A percentile compares a stretch with the other conserved stretches of the same genome.
Evolutionary conservation across 176 grass and related monocot species (phyloP).

Genomic region (Oryza glaberrima): DNA sequence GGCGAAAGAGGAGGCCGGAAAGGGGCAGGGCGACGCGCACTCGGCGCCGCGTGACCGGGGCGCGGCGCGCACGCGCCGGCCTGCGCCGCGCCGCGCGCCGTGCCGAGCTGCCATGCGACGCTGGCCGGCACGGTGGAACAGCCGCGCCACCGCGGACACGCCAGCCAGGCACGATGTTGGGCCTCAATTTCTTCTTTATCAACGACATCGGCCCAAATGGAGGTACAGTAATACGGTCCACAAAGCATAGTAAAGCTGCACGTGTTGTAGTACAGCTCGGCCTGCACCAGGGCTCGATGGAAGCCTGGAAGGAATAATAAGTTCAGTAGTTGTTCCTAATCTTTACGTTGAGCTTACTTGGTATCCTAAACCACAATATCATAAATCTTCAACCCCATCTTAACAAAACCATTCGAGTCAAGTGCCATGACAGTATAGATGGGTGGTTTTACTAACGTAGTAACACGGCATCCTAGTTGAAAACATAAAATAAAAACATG

Average conservation of each 20-base stretch:
- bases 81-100: neutral
- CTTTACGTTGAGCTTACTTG: too few species aligned
- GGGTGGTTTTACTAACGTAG: too few species aligned
- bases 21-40: neutral
- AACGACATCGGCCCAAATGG: neutral
- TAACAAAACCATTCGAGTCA: too few species aligned
- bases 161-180: neutral
- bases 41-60: neutral
- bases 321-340: too few species aligned
- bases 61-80: slow-evolving; percentile 1
- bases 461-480: too few species aligned
- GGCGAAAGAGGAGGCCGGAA: neutral
- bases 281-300: neutral
- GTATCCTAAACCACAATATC: too few species aligned
- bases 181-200: neutral
- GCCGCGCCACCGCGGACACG: neutral
- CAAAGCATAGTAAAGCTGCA: neutral
- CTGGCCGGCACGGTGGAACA: neutral
- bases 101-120: neutral
- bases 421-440: too few species aligned
- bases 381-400: too few species aligned
- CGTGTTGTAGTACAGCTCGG: too few species aligned
- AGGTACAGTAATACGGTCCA: neutral
- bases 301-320: too few species aligned
- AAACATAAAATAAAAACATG: too few species aligned